These are phyloP conservation scores for Termitomyces bulborhizus DNA, from an alignment of 768 basidiomycete species.

Conservation along the genomic window DNA sequence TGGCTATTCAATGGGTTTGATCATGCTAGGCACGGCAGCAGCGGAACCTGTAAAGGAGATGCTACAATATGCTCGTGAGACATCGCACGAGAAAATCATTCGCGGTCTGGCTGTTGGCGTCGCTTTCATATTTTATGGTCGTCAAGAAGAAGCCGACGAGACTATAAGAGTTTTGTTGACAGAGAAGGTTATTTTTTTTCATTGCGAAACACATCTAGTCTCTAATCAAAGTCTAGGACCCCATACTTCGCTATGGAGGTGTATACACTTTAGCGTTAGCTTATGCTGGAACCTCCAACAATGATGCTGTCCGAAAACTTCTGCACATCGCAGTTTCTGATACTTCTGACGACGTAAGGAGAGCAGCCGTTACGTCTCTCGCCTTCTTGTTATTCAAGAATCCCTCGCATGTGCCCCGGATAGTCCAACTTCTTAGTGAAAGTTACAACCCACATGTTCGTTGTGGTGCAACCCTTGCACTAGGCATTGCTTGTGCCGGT, in stretches of 20 bases:
- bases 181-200: conserved; percentile 67
- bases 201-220: not conserved
- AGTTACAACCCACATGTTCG: conserved; percentile 99
- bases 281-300: conserved; percentile 94
- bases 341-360: conserved; percentile 93
- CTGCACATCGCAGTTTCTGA: conserved; percentile 98
- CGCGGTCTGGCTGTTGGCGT: conserved; percentile 90
- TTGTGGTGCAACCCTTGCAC: conserved; percentile 92
- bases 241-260: conserved; percentile 94
- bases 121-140: conserved; percentile 88
- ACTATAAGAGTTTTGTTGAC: conserved; percentile 70
- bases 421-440: conserved; percentile 95
- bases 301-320: conserved; percentile 84
- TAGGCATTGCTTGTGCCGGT: conserved; percentile 96
- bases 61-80: conserved; percentile 93
- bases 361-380: conserved; percentile 93
- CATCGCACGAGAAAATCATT: conserved; percentile 99
- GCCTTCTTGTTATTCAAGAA: conserved; percentile 98
- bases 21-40: conserved; percentile 94
- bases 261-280: conserved; percentile 96
- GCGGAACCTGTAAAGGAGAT: conserved; percentile 83
- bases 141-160: conserved; percentile 88
- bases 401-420: conserved; percentile 90
- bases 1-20: conserved; percentile 95
- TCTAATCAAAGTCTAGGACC: conserved; percentile 54